These are phyloP conservation scores for Nasturtium officinale DNA, from an alignment of 345 rosid genomes.

Conservation along the genomic window DNA sequence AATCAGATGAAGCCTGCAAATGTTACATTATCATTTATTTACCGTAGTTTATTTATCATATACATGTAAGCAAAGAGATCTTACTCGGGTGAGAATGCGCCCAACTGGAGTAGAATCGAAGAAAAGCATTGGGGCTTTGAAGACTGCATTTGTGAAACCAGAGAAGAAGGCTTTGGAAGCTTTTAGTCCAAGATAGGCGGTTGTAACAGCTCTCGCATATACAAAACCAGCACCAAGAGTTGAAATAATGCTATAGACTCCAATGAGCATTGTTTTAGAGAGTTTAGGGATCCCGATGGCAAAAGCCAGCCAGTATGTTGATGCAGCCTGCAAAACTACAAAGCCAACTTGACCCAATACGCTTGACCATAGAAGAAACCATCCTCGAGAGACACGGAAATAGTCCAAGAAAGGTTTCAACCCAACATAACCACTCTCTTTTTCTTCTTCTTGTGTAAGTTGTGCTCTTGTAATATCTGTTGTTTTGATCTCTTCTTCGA, in stretches of 20 bases:
- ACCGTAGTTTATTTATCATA: slow-evolving; percentile 14
- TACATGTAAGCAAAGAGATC: slow-evolving; percentile 18
- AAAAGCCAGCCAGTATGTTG: slow-evolving; percentile 77
- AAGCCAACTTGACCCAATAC: slow-evolving; percentile 48
- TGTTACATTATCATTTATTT: slow-evolving; percentile 10
- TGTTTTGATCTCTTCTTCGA: slow-evolving; percentile 38
- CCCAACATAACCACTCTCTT: slow-evolving; percentile 62
- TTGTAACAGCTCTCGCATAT: slow-evolving; percentile 46
- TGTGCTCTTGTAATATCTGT: slow-evolving; percentile 48
- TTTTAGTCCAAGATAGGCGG: slow-evolving; percentile 65
- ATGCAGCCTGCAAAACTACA: slow-evolving; percentile 57
- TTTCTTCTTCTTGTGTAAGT: slow-evolving; percentile 72
- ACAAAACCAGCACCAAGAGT: slow-evolving; percentile 56
- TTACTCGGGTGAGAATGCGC: slow-evolving; percentile 75
- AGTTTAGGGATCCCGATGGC: slow-evolving; percentile 59
- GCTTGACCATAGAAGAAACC: slow-evolving; percentile 42
- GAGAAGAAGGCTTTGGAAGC: slow-evolving; percentile 74
- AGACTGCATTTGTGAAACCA: slow-evolving; percentile 60
- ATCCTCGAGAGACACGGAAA: slow-evolving; percentile 54
- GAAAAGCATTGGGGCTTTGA: slow-evolving; percentile 78
- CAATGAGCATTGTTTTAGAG: slow-evolving; percentile 49
- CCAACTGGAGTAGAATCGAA: slow-evolving; percentile 82
- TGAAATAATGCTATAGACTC: slow-evolving; percentile 63
- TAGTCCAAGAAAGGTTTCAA: slow-evolving; percentile 70
- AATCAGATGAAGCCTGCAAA: slow-evolving; percentile 78